Conservation (phyloP, 768 basidiomycete genomes). For the Podaxis mareebaensis region DNA sequence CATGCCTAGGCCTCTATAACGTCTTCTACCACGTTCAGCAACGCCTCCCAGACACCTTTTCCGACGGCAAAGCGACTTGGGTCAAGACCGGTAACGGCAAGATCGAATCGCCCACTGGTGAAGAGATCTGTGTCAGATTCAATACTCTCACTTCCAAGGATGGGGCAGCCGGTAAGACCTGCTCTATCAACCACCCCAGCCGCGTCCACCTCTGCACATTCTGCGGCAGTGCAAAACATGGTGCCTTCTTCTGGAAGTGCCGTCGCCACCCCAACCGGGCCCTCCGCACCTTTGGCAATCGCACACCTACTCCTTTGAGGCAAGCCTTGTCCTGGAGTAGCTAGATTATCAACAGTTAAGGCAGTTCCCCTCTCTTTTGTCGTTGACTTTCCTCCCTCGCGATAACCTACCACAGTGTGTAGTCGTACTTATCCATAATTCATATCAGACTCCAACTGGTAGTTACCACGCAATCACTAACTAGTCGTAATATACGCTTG, state of each 20-base stretch:
- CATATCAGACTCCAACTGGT: too few relatives aligned
- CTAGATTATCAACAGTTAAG: too few relatives aligned
- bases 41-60: not conserved
- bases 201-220: not conserved
- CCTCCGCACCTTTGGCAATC: too few relatives aligned
- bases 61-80: not conserved
- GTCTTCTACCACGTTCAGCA: not conserved
- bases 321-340: too few relatives aligned
- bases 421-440: too few relatives aligned
- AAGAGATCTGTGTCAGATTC: not conserved
- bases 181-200: not conserved
- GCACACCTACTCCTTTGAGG: too few relatives aligned
- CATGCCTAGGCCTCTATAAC: not conserved
- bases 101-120: not conserved
- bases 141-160: not conserved
- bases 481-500: too few relatives aligned
- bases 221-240: not conserved
- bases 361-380: too few relatives aligned
- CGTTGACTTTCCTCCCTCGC: too few relatives aligned
- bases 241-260: not conserved
- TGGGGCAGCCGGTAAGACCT: not conserved
- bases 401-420: too few relatives aligned
- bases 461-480: too few relatives aligned
- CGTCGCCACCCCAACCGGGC: not conserved
- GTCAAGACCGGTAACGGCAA: not conserved